A percentile compares a stretch with the other conserved stretches of the same genome.
Conservation (phyloP, 345 rosid genomes). For the Eucalyptus decipiens region DNA sequence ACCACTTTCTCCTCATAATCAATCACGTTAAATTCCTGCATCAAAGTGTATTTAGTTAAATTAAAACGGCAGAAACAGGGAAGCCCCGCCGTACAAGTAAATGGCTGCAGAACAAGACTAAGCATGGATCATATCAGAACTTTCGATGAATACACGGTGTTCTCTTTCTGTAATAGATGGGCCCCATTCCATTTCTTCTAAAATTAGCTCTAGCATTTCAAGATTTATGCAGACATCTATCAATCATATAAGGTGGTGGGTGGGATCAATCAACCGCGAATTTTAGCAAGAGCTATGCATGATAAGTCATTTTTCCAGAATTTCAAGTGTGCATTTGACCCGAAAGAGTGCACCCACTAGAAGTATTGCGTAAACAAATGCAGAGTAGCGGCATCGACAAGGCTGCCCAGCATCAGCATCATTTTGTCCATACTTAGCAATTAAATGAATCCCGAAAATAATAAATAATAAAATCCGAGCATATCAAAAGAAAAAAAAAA, state of each 20-base stretch:
- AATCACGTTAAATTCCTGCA: conserved; percentile 78
- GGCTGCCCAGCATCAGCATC: no score
- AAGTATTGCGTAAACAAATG: no score
- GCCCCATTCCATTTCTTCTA: background rate
- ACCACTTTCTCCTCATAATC: conserved; percentile 85
- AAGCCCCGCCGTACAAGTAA: background rate
- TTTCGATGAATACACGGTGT: no score
- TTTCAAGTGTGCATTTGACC: background rate
- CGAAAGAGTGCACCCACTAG: fast-evolving
- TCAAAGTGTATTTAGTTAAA: background rate
- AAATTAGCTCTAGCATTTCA: no score
- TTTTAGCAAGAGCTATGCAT: background rate
- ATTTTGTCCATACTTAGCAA: no score
- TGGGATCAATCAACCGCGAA: no score
- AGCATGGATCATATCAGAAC: background rate
- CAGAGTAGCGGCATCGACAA: no score
- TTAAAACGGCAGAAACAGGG: background rate
- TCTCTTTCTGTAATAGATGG: no score
- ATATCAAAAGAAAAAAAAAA: no score
- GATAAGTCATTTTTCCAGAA: background rate
- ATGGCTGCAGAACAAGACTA: background rate
- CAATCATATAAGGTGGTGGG: no score
- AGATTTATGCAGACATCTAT: background rate
- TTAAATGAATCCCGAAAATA: no score
- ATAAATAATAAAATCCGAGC: no score